These are phyloP conservation scores for Hemisphaericaspora lyxosophila DNA, from an alignment of 1,139 yeast species.

Conservation along the genomic window DNA sequence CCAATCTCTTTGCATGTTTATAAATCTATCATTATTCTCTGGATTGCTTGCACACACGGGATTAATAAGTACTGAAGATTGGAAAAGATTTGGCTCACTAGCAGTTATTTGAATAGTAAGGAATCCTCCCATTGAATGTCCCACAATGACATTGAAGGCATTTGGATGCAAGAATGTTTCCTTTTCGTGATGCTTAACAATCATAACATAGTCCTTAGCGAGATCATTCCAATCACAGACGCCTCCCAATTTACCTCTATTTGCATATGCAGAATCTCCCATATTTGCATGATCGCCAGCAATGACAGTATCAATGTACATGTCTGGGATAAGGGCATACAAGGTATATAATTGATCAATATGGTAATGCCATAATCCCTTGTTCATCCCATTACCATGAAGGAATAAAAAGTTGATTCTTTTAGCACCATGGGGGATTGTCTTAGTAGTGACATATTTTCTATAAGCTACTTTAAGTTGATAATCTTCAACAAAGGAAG, in stretches of 20 bases:
- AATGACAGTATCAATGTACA: constrained; percentile 38
- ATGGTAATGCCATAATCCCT: constrained; percentile 61
- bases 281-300: constrained; percentile 60
- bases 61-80: constrained; percentile 56
- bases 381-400: constrained; percentile 73
- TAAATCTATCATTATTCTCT: constrained; percentile 13
- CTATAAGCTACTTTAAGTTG: constrained; percentile 35
- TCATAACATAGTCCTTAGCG: constrained; percentile 52
- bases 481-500: constrained; percentile 26
- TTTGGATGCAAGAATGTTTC: constrained; percentile 21
- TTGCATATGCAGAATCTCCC: constrained; percentile 63
- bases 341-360: constrained; percentile 39
- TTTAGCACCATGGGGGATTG: constrained; percentile 17
- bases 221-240: constrained; percentile 63
- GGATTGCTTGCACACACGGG: constrained; percentile 46
- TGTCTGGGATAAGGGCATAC: constrained; percentile 15
- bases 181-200: constrained; percentile 41
- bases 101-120: constrained; percentile 49
- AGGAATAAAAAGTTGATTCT: constrained; percentile 57
- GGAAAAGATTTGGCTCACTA: constrained; percentile 55
- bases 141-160: constrained; percentile 50
- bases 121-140: constrained; percentile 77
- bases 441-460: constrained; percentile 27
- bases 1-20: constrained; percentile 21
- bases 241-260: constrained; percentile 54